Evolutionary conservation across 108 stramenopile species (phyloP).

Genomic region (Cyclotella sp.): DNA sequence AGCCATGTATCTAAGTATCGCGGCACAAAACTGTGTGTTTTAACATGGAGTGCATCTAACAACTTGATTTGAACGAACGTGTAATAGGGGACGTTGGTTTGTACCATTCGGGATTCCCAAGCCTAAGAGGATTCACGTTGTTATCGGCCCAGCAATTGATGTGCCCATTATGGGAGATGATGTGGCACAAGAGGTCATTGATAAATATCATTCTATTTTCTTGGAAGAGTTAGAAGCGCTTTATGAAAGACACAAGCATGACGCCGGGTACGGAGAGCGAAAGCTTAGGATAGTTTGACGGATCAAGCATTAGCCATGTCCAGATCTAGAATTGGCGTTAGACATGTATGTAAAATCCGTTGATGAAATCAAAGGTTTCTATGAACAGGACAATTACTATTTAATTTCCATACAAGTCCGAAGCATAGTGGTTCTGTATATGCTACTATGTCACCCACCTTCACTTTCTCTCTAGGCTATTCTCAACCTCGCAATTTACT

Average conservation of each 20-base stretch:
- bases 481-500: conserved; percentile 66
- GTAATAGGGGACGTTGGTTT: conserved; percentile 38
- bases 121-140: conserved; percentile 51
- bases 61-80: neutral
- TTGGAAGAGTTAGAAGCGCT: conserved; percentile 49
- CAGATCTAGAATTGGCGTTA: neutral
- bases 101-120: conserved; percentile 61
- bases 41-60: neutral
- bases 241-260: conserved; percentile 65
- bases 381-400: too few species aligned
- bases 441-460: too few species aligned
- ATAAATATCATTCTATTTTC: conserved; percentile 58
- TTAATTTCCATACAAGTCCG: too few species aligned
- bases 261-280: conserved; percentile 57
- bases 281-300: conserved; percentile 55
- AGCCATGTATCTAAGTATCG: too few species aligned
- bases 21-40: neutral
- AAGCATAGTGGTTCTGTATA: too few species aligned
- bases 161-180: conserved; percentile 47
- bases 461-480: too few species aligned
- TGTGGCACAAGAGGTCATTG: conserved; percentile 41
- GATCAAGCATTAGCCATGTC: neutral
- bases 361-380: too few species aligned
- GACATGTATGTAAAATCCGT: too few species aligned
- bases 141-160: conserved; percentile 57